Evolutionary conservation across 345 rosid genomes (phyloP).

Genomic region (Microthlaspi erraticum): DNA sequence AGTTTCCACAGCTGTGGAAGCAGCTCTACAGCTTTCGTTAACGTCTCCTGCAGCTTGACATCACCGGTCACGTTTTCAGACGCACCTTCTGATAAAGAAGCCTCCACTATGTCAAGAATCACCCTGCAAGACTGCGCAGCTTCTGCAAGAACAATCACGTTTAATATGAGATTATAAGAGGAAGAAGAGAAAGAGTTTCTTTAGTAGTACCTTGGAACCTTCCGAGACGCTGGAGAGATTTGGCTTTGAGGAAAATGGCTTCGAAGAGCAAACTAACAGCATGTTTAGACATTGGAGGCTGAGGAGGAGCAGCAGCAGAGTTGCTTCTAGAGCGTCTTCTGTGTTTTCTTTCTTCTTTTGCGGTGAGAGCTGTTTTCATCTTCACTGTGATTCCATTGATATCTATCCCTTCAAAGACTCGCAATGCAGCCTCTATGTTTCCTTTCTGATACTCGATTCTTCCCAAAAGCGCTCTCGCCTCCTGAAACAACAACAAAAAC

Average conservation of each 20-base stretch:
- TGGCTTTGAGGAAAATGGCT: slow-evolving; percentile 81
- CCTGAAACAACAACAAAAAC: slow-evolving; percentile 52
- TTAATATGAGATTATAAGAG: not conserved
- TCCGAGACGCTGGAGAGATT: slow-evolving; percentile 73
- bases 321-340: slow-evolving; percentile 53
- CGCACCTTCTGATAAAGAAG: slow-evolving; percentile 75
- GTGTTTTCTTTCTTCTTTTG: slow-evolving; percentile 56
- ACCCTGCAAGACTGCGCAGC: slow-evolving; percentile 87
- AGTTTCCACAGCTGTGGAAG: slow-evolving; percentile 88
- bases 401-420: slow-evolving; percentile 91
- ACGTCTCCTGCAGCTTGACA: slow-evolving; percentile 76
- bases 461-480: slow-evolving; percentile 87
- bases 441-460: slow-evolving; percentile 89
- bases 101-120: slow-evolving; percentile 79
- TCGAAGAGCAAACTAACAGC: slow-evolving; percentile 77
- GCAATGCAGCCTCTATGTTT: slow-evolving; percentile 76
- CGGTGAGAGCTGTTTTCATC: slow-evolving; percentile 60
- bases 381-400: slow-evolving; percentile 65
- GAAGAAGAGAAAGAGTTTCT: not conserved
- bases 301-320: slow-evolving; percentile 48
- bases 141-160: slow-evolving; percentile 57
- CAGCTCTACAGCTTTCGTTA: slow-evolving; percentile 74
- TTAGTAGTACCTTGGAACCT: slow-evolving; percentile 62
- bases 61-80: slow-evolving; percentile 72
- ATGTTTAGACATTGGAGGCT: slow-evolving; percentile 64